These are phyloP conservation scores for Leccinum pachyderme DNA, from an alignment of 1,284 basidiomycete genomes.

Conservation along the genomic window DNA sequence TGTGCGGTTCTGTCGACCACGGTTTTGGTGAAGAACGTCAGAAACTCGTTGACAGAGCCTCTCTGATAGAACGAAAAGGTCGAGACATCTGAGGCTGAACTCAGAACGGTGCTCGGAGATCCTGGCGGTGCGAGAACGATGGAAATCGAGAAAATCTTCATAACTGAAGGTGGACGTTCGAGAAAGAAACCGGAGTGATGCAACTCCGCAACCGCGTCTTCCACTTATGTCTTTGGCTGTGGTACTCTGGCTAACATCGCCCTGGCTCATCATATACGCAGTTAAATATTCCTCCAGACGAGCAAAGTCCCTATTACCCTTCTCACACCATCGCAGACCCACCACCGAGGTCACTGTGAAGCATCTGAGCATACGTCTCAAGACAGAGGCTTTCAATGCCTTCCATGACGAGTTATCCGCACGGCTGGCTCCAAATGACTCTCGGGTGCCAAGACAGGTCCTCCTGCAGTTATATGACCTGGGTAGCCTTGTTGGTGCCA, in stretches of 20 bases:
- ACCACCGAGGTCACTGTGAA: conserved; percentile 26
- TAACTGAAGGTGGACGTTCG: conserved; percentile 30
- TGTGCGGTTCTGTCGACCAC: conserved; percentile 87
- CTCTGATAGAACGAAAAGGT: conserved; percentile 95
- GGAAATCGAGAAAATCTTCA: conserved; percentile 75
- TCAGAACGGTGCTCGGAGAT: conserved; percentile 63
- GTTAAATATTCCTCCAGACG: conserved; percentile 22
- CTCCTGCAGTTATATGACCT: conserved; percentile 47
- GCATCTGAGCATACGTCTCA: conserved; percentile 46
- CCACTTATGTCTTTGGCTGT: conserved; percentile 20
- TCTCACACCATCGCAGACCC: conserved; percentile 19
- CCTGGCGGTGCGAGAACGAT: conserved; percentile 57
- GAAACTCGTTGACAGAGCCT: conserved; percentile 82
- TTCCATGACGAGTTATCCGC: conserved; percentile 45
- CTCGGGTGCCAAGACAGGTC: conserved; percentile 18
- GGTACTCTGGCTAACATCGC: conserved; percentile 20
- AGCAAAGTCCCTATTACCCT: conserved; percentile 22
- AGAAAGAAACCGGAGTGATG: conserved; percentile 9
- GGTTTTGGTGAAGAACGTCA: conserved; percentile 90
- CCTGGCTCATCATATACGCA: conserved; percentile 29
- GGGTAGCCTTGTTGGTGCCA: conserved; percentile 44
- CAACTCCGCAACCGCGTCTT: neutral
- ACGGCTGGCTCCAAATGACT: conserved; percentile 29
- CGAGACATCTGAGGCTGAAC: conserved; percentile 79
- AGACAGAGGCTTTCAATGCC: conserved; percentile 53